These are phyloP conservation scores for Aphanomyces stellatus DNA, from an alignment of 352 stramenopile genomes.

Conservation along the genomic window DNA sequence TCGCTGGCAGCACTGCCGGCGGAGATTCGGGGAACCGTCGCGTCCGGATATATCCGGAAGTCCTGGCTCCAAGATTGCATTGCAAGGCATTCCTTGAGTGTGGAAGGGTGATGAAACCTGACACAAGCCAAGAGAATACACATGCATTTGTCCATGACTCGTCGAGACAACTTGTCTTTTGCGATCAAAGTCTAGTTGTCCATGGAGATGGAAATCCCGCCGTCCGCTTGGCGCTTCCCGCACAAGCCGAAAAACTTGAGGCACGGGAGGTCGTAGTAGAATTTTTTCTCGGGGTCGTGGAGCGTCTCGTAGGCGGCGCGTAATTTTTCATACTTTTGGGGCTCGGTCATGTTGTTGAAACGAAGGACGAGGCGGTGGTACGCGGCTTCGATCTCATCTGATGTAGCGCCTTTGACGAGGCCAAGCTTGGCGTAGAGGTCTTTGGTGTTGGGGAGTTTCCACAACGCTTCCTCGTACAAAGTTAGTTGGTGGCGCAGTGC, in stretches of 20 bases:
- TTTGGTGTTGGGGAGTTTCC: conserved; percentile 39
- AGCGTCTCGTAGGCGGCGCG: conserved; percentile 65
- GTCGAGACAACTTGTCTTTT: too few species aligned
- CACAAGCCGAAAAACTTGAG: conserved; percentile 78
- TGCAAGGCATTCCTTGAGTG: too few species aligned
- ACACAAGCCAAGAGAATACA: too few species aligned
- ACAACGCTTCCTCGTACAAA: conserved; percentile 64
- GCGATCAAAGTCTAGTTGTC: too few species aligned
- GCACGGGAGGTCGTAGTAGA: conserved; percentile 78
- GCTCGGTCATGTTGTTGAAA: conserved; percentile 80
- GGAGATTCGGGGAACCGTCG: neutral
- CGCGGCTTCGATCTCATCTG: conserved; percentile 65
- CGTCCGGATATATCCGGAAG: neutral
- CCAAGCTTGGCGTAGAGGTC: conserved; percentile 74
- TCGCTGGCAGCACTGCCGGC: too few species aligned
- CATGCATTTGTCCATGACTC: too few species aligned
- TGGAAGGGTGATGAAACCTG: too few species aligned
- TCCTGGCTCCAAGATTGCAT: neutral
- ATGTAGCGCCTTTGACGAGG: conserved; percentile 53
- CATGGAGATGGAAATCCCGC: conserved; percentile 61
- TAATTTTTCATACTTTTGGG: conserved; percentile 78
- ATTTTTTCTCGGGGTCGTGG: conserved; percentile 74
- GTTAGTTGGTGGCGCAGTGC: conserved; percentile 54
- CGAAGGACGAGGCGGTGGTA: conserved; percentile 77
- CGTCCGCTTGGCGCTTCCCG: conserved; percentile 71